Conservation (phyloP, 352 stramenopile genomes). For the Globisporangium paroecandrum region DNA sequence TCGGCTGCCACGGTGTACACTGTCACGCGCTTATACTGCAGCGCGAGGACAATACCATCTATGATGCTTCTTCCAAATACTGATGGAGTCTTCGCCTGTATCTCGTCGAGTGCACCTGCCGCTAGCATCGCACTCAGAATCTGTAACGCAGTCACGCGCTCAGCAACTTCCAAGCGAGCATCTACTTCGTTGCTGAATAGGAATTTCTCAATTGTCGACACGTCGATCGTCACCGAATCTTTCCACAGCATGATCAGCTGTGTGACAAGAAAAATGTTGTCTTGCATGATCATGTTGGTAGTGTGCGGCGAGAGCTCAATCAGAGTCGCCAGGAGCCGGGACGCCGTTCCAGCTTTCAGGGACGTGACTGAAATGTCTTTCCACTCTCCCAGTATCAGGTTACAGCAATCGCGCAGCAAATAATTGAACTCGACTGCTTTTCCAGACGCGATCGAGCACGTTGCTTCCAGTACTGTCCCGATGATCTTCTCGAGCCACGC, state of each 20-base stretch:
- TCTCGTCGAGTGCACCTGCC: slow-evolving; percentile 24
- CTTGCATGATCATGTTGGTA: slow-evolving; percentile 55
- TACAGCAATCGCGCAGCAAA: slow-evolving; percentile 70
- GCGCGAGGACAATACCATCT: slow-evolving; percentile 46
- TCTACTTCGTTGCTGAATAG: slow-evolving; percentile 33
- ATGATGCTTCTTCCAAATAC: slow-evolving; percentile 28
- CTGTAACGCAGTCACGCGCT: slow-evolving; percentile 57
- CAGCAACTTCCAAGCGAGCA: slow-evolving; percentile 32
- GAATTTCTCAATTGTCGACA: slow-evolving; percentile 32
- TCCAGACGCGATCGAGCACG: slow-evolving; percentile 17
- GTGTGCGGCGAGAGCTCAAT: slow-evolving; percentile 54
- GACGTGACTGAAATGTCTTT: slow-evolving; percentile 27
- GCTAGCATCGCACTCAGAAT: slow-evolving; percentile 57
- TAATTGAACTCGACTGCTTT: slow-evolving; percentile 61
- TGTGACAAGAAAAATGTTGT: slow-evolving; percentile 59
- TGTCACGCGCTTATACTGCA: slow-evolving; percentile 40
- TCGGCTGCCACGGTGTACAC: slow-evolving; percentile 67
- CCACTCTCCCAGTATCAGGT: slow-evolving; percentile 53
- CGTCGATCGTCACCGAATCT: slow-evolving; percentile 35
- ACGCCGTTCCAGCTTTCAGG: slow-evolving; percentile 20
- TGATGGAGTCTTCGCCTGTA: slow-evolving; percentile 20
- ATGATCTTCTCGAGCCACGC: slow-evolving; percentile 56
- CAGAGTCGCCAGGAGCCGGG: slow-evolving; percentile 54
- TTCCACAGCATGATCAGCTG: slow-evolving; percentile 62
- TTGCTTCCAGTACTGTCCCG: slow-evolving; percentile 49